Conservation (phyloP, 352 stramenopile species). For the Phytophthora pisi region DNA sequence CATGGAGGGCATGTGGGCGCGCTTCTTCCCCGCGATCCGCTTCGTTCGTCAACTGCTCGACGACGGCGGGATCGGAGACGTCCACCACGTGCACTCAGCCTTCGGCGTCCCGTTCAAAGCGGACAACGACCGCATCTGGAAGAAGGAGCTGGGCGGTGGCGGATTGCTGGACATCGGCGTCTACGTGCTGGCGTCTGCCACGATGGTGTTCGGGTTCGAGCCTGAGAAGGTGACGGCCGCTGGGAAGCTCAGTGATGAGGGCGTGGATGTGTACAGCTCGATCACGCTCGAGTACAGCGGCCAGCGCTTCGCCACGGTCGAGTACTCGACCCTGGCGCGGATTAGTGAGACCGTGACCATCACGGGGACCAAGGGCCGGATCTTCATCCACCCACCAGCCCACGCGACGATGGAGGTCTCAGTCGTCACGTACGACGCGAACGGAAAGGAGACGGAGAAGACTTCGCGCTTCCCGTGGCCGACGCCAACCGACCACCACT, state of each 20-base stretch:
- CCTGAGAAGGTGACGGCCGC: conserved; percentile 52
- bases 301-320: conserved; percentile 55
- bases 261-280: conserved; percentile 61
- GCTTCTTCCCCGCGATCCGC: conserved; percentile 80
- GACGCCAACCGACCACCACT: conserved; percentile 13
- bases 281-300: conserved; percentile 63
- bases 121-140: conserved; percentile 70
- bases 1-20: conserved; percentile 86
- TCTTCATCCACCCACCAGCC: conserved; percentile 59
- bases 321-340: conserved; percentile 67
- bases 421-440: conserved; percentile 18
- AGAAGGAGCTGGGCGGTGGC: conserved; percentile 68
- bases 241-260: conserved; percentile 51
- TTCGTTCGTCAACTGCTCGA: conserved; percentile 51
- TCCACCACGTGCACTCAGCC: conserved; percentile 54
- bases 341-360: conserved; percentile 75
- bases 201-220: conserved; percentile 59
- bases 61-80: conserved; percentile 49
- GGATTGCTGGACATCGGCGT: conserved; percentile 83
- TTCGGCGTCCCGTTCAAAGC: conserved; percentile 30
- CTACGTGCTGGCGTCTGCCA: conserved; percentile 81
- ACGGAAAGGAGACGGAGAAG: conserved; percentile 15
- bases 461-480: conserved; percentile 31
- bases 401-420: conserved; percentile 27
- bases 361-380: conserved; percentile 67